phyloP scores from a whole-genome alignment of 2,329 filamentous ascomycete genomes.

The Chrysoporthe austroafricana region DNA sequence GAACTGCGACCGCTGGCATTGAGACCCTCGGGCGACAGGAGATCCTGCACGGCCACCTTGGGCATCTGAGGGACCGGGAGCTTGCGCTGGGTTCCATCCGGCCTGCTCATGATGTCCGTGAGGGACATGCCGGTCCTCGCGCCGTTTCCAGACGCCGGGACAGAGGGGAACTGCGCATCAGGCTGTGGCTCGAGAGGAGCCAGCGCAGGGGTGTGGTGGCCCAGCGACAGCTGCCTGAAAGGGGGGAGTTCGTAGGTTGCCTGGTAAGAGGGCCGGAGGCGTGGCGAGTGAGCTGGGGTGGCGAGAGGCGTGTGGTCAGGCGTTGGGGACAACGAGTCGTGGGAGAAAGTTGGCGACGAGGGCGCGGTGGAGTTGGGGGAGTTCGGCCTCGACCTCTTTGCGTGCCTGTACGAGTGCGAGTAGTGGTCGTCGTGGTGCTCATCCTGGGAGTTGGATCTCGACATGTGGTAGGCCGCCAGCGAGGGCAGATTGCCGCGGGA shows the following conservation, averaged over 20 bases:
- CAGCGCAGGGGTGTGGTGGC: constrained; percentile 58
- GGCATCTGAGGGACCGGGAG: constrained; percentile 89
- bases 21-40: constrained; percentile 71
- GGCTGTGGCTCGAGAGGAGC: constrained; percentile 63
- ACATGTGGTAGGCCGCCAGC: constrained; percentile 91
- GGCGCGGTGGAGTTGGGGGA: constrained; percentile 95
- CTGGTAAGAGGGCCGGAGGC: constrained; percentile 73
- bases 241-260: constrained; percentile 81
- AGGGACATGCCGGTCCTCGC: constrained; percentile 75
- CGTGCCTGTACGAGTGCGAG: constrained; percentile 66
- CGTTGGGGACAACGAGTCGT: constrained; percentile 92
- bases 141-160: constrained; percentile 43
- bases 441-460: constrained; percentile 81
- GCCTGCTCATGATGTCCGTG: constrained; percentile 88
- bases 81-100: constrained; percentile 87
- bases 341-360: constrained; percentile 93
- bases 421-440: constrained; percentile 80
- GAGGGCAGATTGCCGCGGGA: constrained; percentile 70
- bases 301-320: constrained; percentile 98
- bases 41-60: constrained; percentile 84
- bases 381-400: constrained; percentile 89
- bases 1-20: constrained; percentile 78
- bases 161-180: constrained; percentile 46
- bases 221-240: constrained; percentile 67
- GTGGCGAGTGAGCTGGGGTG: constrained; percentile 92